Evolutionary conservation across 805 yeast species (phyloP).

Genomic region (Lachancea lanzarotensis): DNA sequence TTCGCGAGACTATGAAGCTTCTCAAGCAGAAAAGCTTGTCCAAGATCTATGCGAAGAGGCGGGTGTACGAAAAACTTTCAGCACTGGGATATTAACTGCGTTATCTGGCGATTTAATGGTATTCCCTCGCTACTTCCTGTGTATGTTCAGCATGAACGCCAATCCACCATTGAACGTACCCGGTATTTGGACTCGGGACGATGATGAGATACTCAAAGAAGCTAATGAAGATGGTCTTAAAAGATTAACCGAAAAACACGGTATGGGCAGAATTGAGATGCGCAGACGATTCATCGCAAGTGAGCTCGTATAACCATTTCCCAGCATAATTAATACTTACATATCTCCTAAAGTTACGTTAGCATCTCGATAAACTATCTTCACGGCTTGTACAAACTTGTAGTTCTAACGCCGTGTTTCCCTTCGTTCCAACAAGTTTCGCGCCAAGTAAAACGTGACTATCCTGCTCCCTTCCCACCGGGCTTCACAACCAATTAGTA

Average conservation of each 20-base stretch:
- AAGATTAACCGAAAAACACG: constrained; percentile 34
- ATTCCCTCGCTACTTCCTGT: constrained; percentile 38
- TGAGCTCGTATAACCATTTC: constrained; percentile 23
- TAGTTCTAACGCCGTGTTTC: not conserved
- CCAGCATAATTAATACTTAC: no score
- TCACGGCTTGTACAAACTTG: not conserved
- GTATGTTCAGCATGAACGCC: constrained; percentile 35
- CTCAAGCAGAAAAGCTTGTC: constrained; percentile 40
- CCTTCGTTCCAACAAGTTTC: not conserved
- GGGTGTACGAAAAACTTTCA: constrained; percentile 39
- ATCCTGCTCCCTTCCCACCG: not conserved
- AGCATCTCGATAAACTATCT: not conserved
- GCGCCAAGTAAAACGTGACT: not conserved
- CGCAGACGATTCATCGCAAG: constrained; percentile 37
- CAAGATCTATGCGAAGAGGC: constrained; percentile 36
- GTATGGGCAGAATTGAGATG: constrained; percentile 37
- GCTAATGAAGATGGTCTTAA: constrained; percentile 33
- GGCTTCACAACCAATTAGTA: not conserved
- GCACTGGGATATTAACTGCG: constrained; percentile 37
- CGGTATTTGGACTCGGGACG: constrained; percentile 43
- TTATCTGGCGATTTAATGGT: constrained; percentile 40
- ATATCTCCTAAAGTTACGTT: no score
- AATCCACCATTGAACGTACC: constrained; percentile 39
- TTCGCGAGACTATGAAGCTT: constrained; percentile 35
- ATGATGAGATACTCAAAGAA: constrained; percentile 35